phyloP scores from a whole-genome alignment of 352 stramenopile species.

The Aphanomyces astaci region DNA sequence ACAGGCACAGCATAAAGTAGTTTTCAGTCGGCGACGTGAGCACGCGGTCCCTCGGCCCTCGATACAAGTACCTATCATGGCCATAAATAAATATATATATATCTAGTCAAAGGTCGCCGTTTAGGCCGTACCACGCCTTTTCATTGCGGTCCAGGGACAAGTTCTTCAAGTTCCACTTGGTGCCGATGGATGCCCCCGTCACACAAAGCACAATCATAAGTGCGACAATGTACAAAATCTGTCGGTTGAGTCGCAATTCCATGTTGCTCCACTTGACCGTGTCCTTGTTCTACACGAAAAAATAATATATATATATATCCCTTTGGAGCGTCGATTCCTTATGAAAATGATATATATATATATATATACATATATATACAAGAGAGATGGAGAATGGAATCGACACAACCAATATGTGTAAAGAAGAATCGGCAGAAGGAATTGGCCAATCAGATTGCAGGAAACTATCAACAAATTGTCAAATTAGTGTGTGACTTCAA shows the following conservation, averaged over 20 bases:
- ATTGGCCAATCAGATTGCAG: no score
- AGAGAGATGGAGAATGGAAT: no score
- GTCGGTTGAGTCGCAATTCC: conserved; percentile 65
- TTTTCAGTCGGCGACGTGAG: conserved; percentile 53
- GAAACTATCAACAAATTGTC: no score
- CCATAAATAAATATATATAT: conserved; percentile 1
- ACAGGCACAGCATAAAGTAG: conserved; percentile 88
- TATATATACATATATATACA: no score
- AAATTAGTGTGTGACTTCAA: no score
- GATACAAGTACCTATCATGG: conserved; percentile 23
- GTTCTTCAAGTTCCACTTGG: conserved; percentile 61
- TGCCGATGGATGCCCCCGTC: conserved; percentile 47
- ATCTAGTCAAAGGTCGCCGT: not conserved
- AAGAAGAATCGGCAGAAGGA: no score
- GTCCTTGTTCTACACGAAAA: not conserved
- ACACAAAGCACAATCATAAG: conserved; percentile 75
- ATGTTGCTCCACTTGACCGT: conserved; percentile 86
- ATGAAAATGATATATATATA: no score
- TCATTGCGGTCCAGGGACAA: conserved; percentile 33
- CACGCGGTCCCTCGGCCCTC: conserved; percentile 28
- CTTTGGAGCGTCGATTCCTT: no score
- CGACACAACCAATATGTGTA: no score
- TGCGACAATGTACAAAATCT: conserved; percentile 79
- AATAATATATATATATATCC: no score
- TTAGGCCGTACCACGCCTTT: conserved; percentile 61